phyloP scores from a whole-genome alignment of 768 basidiomycete species.

The Agaricus blazei region DNA sequence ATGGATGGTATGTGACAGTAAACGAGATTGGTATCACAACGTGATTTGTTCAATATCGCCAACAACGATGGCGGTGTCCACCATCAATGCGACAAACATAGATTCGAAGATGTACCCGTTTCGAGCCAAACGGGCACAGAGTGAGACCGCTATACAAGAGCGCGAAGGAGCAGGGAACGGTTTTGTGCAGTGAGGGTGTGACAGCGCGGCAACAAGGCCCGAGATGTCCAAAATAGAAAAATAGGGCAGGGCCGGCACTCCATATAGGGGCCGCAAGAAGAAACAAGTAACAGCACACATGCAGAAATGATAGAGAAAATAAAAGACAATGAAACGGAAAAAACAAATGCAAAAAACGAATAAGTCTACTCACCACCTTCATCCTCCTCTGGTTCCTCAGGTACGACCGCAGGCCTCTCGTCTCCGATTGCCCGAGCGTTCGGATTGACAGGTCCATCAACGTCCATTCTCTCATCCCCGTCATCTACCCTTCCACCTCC shows the following conservation, averaged over 20 bases:
- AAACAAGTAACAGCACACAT: not conserved
- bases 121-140: too few relatives aligned
- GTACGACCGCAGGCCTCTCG: not conserved
- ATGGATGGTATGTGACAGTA: too few relatives aligned
- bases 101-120: not conserved
- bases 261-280: too few relatives aligned
- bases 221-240: too few relatives aligned
- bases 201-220: too few relatives aligned
- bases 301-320: not conserved
- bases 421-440: not conserved
- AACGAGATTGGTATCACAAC: too few relatives aligned
- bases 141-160: too few relatives aligned
- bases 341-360: not conserved
- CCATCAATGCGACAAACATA: not conserved
- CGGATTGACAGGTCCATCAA: not conserved
- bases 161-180: too few relatives aligned
- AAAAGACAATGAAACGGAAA: not conserved
- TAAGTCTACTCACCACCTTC: not conserved
- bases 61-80: too few relatives aligned
- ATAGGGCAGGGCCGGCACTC: too few relatives aligned
- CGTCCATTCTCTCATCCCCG: constrained; percentile 11
- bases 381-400: not conserved
- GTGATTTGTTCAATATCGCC: too few relatives aligned
- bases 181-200: too few relatives aligned
- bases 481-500: constrained; percentile 5